Conservation (phyloP, 305 asterid genomes). For the Withania somnifera region DNA sequence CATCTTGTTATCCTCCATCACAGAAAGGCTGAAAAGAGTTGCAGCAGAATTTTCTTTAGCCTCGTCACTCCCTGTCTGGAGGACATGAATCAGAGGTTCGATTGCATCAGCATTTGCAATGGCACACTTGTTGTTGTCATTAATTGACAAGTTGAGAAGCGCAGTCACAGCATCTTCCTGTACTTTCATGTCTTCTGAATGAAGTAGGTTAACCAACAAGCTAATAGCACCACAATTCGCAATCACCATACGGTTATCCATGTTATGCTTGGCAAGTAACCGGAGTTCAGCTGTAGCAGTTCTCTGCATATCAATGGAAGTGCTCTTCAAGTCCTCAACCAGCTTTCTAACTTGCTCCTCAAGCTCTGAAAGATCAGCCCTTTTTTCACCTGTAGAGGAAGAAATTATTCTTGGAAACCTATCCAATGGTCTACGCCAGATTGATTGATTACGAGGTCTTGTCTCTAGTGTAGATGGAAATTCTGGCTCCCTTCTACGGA, state of each 20-base stretch:
- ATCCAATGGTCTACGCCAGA: constrained; percentile 78
- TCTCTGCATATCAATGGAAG: constrained; percentile 46
- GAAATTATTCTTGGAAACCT: constrained; percentile 61
- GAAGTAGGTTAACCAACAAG: constrained; percentile 58
- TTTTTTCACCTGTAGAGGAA: constrained; percentile 52
- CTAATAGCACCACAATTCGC: constrained; percentile 63
- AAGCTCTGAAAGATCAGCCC: constrained; percentile 65
- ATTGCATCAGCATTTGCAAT: constrained; percentile 77
- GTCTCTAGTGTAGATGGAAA: constrained; percentile 41
- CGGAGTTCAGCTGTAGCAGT: constrained; percentile 63
- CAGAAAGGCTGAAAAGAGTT: constrained; percentile 84
- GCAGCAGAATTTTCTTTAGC: constrained; percentile 92
- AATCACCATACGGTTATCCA: constrained; percentile 78
- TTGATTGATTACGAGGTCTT: constrained; percentile 53
- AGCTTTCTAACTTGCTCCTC: constrained; percentile 57
- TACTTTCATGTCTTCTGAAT: constrained; percentile 38
- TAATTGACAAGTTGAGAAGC: constrained; percentile 79
- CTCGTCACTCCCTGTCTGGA: constrained; percentile 64
- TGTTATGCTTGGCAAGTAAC: constrained; percentile 76
- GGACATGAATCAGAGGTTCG: constrained; percentile 75
- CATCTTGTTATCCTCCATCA: constrained; percentile 63
- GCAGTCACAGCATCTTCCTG: constrained; percentile 91
- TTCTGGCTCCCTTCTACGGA: constrained; percentile 49
- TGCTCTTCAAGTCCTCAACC: constrained; percentile 58
- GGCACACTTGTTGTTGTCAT: constrained; percentile 74